Evolutionary conservation across 352 stramenopile species (phyloP), one percentile per base, ranked within the genome.

Genomic region (Peronosclerospora sorghi): DNA sequence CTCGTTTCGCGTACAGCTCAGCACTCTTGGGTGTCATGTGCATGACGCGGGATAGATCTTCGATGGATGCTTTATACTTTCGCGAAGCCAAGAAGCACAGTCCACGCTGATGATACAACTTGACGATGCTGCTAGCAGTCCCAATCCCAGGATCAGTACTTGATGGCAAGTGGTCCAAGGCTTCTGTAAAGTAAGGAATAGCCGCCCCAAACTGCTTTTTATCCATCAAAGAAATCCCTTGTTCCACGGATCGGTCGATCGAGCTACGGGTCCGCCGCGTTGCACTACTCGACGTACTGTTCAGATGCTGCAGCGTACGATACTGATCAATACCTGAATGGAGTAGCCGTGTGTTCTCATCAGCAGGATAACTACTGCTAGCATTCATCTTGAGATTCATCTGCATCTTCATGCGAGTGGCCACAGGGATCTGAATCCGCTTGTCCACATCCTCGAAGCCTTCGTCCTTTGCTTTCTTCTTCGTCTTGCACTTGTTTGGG

Each of bases 41-140:
- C 53, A 92, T 87, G 15, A 88, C 65, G 13, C 51, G 40, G 2
- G 72, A 78, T 12, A 86, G 65, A 53, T 92, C 79, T 27, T 92
- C 72, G 20, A 89, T 78, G 0, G 76, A 76, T 5, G 62, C 48
- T 32, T 78, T 60, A 47, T 71, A 89, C 45, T 69, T 65, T 6
- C 74, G 51, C 32, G 71, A 61, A 2, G 52, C 47, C 13, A 89
- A 36, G 45, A 67, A 81, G 47, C 74, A 86, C 6, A 62, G 47
- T 8, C 69, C 75, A 4, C 79, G 73, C 20, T 88, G 62, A 39
- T 74, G 69, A 39, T 73, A 73, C 12, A 90, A 43, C 39, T 75
- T 80, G 5, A 87, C 56, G 15, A 57, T 62, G 32, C 50, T 48
- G 41, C 35, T 48, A 8, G 8, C 35, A 4, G 30, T 51, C 9